phyloP scores from a whole-genome alignment of 2,329 filamentous ascomycete species.

The Botrytis fragariae region DNA sequence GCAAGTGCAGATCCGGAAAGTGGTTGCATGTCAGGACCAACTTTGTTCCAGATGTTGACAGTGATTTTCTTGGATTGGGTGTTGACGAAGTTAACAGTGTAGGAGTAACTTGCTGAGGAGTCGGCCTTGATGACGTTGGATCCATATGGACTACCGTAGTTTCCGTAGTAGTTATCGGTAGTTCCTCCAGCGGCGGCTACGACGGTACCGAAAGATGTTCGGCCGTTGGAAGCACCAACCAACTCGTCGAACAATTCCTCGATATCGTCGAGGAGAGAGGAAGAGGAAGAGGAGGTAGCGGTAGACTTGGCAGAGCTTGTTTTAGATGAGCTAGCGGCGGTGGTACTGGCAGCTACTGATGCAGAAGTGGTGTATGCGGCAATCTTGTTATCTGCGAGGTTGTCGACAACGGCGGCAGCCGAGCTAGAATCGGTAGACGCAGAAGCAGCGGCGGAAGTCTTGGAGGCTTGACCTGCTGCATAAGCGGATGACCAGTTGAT shows the following conservation, averaged over 20 bases:
- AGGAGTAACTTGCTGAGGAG: slow-evolving; percentile 26
- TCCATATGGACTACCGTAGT: slow-evolving; percentile 34
- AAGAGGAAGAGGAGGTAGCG: background rate
- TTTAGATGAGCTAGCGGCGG: slow-evolving; percentile 8
- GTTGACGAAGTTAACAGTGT: slow-evolving; percentile 34
- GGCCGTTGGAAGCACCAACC: slow-evolving; percentile 31
- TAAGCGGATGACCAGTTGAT: slow-evolving; percentile 35
- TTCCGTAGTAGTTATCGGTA: slow-evolving; percentile 28
- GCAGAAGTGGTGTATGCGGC: slow-evolving; percentile 11
- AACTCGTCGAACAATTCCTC: slow-evolving; percentile 24
- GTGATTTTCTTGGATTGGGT: slow-evolving; percentile 28
- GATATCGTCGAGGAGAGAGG: slow-evolving; percentile 9
- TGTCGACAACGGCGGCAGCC: background rate
- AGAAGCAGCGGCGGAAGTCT: slow-evolving; percentile 13
- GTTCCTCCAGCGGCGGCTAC: slow-evolving; percentile 9
- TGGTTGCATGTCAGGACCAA: slow-evolving; percentile 18
- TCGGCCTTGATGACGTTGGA: slow-evolving; percentile 36
- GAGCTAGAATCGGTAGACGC: slow-evolving; percentile 8
- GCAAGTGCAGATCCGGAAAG: slow-evolving; percentile 33
- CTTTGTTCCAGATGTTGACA: slow-evolving; percentile 37
- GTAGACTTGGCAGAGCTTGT: slow-evolving; percentile 11
- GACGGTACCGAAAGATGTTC: slow-evolving; percentile 26
- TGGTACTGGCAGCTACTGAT: slow-evolving; percentile 6
- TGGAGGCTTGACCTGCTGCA: slow-evolving; percentile 25
- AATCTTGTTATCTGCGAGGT: background rate